Percentiles rank a stretch among this genome's conserved stretches.
Evolutionary conservation across 352 stramenopile genomes (phyloP).

Genomic region (Thraustotheca clavata): DNA sequence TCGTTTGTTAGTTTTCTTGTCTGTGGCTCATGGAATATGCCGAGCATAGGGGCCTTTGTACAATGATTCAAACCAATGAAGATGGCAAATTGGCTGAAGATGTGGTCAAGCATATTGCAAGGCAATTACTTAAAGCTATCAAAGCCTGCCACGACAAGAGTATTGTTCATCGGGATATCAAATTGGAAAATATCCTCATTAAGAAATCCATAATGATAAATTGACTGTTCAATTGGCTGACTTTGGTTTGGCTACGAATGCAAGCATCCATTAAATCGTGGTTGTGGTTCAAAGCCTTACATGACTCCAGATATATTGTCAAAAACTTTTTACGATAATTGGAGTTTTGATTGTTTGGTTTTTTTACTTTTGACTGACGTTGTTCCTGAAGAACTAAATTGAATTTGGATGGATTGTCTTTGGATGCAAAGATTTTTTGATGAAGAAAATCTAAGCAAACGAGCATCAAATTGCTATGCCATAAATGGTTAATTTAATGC

Average conservation of each 20-base stretch:
- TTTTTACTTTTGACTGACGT: no score
- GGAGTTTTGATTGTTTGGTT: conserved; percentile 58
- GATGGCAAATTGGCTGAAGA: conserved; percentile 34
- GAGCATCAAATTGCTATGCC: no score
- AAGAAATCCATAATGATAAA: not conserved
- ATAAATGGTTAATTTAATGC: no score
- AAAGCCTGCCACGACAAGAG: conserved; percentile 53
- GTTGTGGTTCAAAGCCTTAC: conserved; percentile 66
- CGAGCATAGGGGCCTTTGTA: not conserved
- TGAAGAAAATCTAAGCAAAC: no score
- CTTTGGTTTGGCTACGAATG: conserved; percentile 67
- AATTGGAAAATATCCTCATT: conserved; percentile 59
- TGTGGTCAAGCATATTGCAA: conserved; percentile 45
- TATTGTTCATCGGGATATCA: conserved; percentile 67
- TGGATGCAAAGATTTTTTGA: no score
- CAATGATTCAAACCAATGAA: not conserved
- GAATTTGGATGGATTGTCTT: no score
- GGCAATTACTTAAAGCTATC: conserved; percentile 44
- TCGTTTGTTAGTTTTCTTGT: not conserved
- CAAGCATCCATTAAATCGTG: conserved; percentile 34
- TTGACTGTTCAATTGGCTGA: conserved; percentile 70
- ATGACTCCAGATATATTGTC: conserved; percentile 52
- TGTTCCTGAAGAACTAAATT: no score
- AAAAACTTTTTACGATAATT: conserved; percentile 56
- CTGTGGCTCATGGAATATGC: not conserved